Conservation (phyloP, 2,329 filamentous ascomycete genomes). For the Xylariaceae sp. region DNA sequence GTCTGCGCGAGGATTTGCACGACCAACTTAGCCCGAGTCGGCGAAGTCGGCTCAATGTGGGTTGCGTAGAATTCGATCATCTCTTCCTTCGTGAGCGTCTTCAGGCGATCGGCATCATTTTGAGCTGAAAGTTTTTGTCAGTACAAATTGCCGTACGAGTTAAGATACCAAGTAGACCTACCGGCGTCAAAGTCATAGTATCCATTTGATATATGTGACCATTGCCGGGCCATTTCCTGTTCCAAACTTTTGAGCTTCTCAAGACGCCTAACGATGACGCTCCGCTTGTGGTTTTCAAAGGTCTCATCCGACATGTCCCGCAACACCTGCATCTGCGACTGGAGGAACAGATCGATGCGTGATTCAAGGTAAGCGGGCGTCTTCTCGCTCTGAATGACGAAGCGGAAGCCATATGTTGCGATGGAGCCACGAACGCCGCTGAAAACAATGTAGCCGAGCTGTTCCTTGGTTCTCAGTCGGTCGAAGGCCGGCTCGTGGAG, state of each 20-base stretch:
- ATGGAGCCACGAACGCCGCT: constrained; percentile 66
- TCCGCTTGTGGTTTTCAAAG: constrained; percentile 87
- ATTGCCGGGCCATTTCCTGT: constrained; percentile 77
- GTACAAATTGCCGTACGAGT: background rate
- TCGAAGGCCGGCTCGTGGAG: constrained; percentile 92
- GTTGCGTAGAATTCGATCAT: constrained; percentile 73
- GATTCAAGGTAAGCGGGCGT: constrained; percentile 77
- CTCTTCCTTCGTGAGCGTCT: constrained; percentile 69
- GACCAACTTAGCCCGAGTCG: constrained; percentile 71
- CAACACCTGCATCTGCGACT: constrained; percentile 59
- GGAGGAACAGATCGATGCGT: constrained; percentile 81
- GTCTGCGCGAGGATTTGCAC: constrained; percentile 78
- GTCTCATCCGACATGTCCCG: constrained; percentile 73
- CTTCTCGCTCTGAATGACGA: constrained; percentile 91
- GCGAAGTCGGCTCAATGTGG: constrained; percentile 70
- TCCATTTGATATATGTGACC: constrained; percentile 78
- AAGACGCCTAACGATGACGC: constrained; percentile 76
- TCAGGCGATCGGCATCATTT: constrained; percentile 70
- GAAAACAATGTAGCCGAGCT: constrained; percentile 95
- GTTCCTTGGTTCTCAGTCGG: constrained; percentile 91
- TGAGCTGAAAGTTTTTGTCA: constrained; percentile 49
- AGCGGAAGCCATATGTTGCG: constrained; percentile 79
- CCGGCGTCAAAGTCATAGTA: constrained; percentile 86
- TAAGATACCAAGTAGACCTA: constrained; percentile 39
- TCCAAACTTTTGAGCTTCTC: constrained; percentile 91